Evolutionary conservation across 805 yeast species (phyloP).

Genomic region (Starmerella gropengiesseri): DNA sequence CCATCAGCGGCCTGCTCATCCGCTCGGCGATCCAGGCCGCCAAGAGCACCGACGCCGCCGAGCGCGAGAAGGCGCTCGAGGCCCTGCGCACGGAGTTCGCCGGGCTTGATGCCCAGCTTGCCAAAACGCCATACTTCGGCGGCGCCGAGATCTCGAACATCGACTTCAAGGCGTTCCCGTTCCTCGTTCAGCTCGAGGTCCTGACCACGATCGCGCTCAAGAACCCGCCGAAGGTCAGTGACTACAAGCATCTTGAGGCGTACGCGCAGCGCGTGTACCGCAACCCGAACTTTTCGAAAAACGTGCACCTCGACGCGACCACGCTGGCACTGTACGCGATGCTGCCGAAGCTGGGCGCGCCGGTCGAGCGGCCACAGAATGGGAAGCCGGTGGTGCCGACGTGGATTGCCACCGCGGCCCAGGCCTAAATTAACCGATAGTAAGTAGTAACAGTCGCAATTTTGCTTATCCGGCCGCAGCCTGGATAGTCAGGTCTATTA

Average conservation of each 20-base stretch:
- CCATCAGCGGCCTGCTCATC: constrained; percentile 45
- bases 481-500: too few species aligned
- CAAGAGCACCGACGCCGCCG: constrained; percentile 67
- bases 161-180: constrained; percentile 73
- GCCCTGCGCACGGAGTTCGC: constrained; percentile 47
- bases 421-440: too few species aligned
- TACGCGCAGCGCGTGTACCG: constrained; percentile 69
- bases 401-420: too few species aligned
- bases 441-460: too few species aligned
- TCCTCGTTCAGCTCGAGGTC: constrained; percentile 79
- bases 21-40: constrained; percentile 75
- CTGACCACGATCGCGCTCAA: constrained; percentile 87
- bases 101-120: constrained; percentile 29
- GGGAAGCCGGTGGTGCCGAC: too few species aligned
- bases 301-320: constrained; percentile 83
- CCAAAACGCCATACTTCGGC: constrained; percentile 37
- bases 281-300: constrained; percentile 54
- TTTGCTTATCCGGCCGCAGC: too few species aligned
- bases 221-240: constrained; percentile 64
- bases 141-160: constrained; percentile 74
- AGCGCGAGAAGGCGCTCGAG: constrained; percentile 44
- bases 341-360: neutral
- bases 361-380: constrained; percentile 3
- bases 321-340: neutral
- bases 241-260: constrained; percentile 62